Evolutionary conservation across 495 filamentous ascomycete species (phyloP).

Genomic region (Aspergillus wentii): DNA sequence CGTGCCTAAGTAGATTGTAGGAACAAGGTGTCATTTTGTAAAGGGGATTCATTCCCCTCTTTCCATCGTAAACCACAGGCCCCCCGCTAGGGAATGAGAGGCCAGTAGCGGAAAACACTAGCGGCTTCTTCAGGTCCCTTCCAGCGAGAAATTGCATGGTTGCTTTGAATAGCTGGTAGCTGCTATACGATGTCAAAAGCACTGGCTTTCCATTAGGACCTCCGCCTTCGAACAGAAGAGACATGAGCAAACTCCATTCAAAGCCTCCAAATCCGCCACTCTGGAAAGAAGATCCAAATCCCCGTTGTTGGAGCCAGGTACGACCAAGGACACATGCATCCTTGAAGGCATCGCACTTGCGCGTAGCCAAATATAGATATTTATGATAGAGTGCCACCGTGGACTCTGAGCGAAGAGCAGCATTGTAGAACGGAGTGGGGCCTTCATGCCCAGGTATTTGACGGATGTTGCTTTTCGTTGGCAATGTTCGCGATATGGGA

Average conservation of each 20-base stretch:
- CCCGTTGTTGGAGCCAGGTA: constrained; percentile 85
- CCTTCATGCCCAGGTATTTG: constrained; percentile 23
- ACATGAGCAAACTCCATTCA: constrained; percentile 76
- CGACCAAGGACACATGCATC: constrained; percentile 83
- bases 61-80: constrained; percentile 59
- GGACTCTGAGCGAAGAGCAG: constrained; percentile 73
- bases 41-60: constrained; percentile 70
- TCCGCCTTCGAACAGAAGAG: constrained; percentile 74
- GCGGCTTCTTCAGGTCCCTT: constrained; percentile 63
- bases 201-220: constrained; percentile 63
- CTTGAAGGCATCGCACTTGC: constrained; percentile 63
- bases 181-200: constrained; percentile 74
- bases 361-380: constrained; percentile 58
- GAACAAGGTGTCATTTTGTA: constrained; percentile 92
- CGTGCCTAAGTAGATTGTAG: constrained; percentile 62
- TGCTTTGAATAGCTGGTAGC: constrained; percentile 92
- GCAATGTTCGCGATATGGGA: constrained; percentile 58
- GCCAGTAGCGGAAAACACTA: constrained; percentile 44
- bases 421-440: constrained; percentile 86
- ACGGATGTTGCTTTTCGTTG: constrained; percentile 67
- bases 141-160: constrained; percentile 76
- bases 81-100: constrained; percentile 23
- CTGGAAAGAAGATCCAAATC: constrained; percentile 59
- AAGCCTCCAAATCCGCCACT: constrained; percentile 91
- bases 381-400: constrained; percentile 68